Evolutionary conservation across 2,329 filamentous ascomycete genomes (phyloP), one percentile per base, ranked within the genome.

Genomic region (Hypoxylon sp.): DNA sequence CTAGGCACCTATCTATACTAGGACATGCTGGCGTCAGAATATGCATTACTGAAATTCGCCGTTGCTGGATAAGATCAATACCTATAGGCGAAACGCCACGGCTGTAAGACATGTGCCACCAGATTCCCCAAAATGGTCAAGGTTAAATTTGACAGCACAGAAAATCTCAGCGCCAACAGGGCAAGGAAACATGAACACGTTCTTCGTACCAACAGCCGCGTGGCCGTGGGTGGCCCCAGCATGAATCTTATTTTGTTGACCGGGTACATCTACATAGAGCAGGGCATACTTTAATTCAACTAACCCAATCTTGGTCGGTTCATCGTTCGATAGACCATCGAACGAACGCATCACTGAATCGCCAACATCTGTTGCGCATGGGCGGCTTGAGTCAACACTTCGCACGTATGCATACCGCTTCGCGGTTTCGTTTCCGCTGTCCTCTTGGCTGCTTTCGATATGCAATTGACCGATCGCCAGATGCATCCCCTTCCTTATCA

Each of bases 151-250:
- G 25, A 53, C 32, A 25, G 25, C 26, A n/a, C n/a, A 30, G 42
- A 46, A 12, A 36, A 40, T n/a, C 17, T 30, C n/a, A 32, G 30
- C 44, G 35, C 6, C 12, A 17, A 16, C 49, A 53, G 40, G 52
- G 48, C 30, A 32, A 23, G 26, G 37, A 38, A 36, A 48, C 29
- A 51, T 44, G 12, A 45, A 55, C 55, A 55, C 46, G 41, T 51
- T 45, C 30, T 36, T 54, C 34, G 45, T 55, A 51, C 42, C 42
- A 43, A 44, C 31, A 32, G 9, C 26, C 15, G 29, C 13, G 40
- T 29, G 12, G 9, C 25, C 49, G 27, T 51, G 52, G 51, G n/a
- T 54, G 41, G 30, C 26, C 29, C 35, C 21, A 31, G 21, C 34
- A 38, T 37, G 31, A 46, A 46, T 44, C 37, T 53, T 44, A 48